phyloP scores from a whole-genome alignment of 352 stramenopile species.

The Phytophthora sansomeana region DNA sequence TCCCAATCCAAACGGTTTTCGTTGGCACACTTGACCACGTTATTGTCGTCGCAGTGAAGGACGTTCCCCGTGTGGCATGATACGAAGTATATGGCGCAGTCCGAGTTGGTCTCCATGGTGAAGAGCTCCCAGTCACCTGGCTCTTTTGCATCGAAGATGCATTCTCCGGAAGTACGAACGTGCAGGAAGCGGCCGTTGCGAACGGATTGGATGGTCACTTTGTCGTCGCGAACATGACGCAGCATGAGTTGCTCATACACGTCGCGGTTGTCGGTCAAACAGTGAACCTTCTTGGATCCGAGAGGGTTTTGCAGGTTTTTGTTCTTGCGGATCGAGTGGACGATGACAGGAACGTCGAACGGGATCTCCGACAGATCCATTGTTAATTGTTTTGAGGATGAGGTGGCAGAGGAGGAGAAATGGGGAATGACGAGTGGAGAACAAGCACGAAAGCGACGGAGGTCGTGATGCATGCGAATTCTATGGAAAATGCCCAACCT shows the following conservation, averaged over 20 bases:
- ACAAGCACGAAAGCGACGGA: too few species aligned
- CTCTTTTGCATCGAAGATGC: slow-evolving; percentile 18
- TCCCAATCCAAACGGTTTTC: slow-evolving; percentile 1
- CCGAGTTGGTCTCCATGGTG: slow-evolving; percentile 15
- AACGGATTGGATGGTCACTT: slow-evolving; percentile 21
- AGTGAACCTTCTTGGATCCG: slow-evolving; percentile 12
- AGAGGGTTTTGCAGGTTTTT: slow-evolving; percentile 30
- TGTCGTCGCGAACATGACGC: slow-evolving; percentile 10
- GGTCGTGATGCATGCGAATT: too few species aligned
- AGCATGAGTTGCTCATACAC: slow-evolving; percentile 28
- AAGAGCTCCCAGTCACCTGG: slow-evolving; percentile 13
- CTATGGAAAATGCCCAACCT: too few species aligned
- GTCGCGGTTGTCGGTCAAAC: slow-evolving; percentile 8
- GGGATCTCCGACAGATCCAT: slow-evolving; percentile 25
- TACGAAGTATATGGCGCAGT: slow-evolving; percentile 12
- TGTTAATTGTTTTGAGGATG: neutral
- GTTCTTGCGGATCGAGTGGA: slow-evolving; percentile 10
- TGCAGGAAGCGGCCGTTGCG: slow-evolving; percentile 14
- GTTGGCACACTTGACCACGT: slow-evolving; percentile 10
- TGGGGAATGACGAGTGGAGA: neutral
- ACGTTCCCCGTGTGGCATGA: slow-evolving; percentile 12
- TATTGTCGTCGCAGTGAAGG: neutral
- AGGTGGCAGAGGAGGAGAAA: neutral
- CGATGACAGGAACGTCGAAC: slow-evolving; percentile 21
- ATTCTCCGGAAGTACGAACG: slow-evolving; percentile 2